These are phyloP conservation scores for Trametes meyenii DNA, from an alignment of 768 basidiomycete species.

Conservation along the genomic window DNA sequence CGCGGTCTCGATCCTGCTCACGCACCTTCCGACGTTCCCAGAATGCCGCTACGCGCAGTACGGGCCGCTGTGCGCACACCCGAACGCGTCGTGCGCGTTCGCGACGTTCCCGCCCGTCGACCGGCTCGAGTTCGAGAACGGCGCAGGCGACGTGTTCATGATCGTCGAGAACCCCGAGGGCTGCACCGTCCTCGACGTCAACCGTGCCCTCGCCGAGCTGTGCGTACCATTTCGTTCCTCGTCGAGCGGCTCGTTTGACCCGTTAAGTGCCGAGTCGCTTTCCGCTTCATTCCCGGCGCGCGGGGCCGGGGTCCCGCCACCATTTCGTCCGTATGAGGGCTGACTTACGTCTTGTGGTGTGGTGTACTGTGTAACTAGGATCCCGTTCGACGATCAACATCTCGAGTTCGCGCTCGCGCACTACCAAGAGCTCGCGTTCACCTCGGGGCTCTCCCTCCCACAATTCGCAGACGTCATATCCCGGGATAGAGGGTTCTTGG, in stretches of 20 bases:
- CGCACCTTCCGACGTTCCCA: slow-evolving; percentile 31
- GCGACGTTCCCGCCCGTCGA: slow-evolving; percentile 31
- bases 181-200: slow-evolving; percentile 31
- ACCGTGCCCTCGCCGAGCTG: slow-evolving; percentile 29
- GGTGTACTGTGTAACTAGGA: slow-evolving; percentile 4
- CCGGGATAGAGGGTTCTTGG: slow-evolving; percentile 28
- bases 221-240: slow-evolving; percentile 2
- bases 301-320: too few species aligned
- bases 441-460: slow-evolving; percentile 22
- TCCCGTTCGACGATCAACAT: slow-evolving; percentile 23
- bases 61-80: slow-evolving; percentile 30
- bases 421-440: slow-evolving; percentile 27
- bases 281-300: too few species aligned
- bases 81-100: slow-evolving; percentile 33
- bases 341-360: too few species aligned
- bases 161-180: slow-evolving; percentile 30
- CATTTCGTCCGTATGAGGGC: too few species aligned
- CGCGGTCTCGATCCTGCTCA: slow-evolving; percentile 27
- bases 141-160: slow-evolving; percentile 23
- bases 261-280: too few species aligned
- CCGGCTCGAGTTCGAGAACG: slow-evolving; percentile 26
- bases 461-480: slow-evolving; percentile 23
- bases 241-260: too few species aligned
- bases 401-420: slow-evolving; percentile 25
- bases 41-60: slow-evolving; percentile 29